Evolutionary conservation across 1,284 basidiomycete species (phyloP), one percentile per base, ranked within the genome.

Genomic region (Vanrija sp.): DNA sequence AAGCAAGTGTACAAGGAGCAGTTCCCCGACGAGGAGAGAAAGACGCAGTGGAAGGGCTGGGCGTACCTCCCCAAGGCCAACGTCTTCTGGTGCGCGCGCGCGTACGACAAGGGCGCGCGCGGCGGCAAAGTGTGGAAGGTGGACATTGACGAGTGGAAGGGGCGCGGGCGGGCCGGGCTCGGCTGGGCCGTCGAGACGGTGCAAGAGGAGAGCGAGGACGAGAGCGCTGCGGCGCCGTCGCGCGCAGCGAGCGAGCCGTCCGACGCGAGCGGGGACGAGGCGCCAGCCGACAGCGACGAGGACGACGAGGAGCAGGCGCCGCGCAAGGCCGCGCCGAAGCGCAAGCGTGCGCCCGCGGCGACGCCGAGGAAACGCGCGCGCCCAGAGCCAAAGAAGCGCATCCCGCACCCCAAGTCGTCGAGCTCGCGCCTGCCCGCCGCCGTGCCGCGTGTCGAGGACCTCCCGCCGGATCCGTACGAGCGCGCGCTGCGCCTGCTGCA

Each of bases 401-500:
- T 65, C 31, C 65, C 65, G 20, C 72, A 74, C 53, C 65, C 69
- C 10, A 63, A 62, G 51, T 59, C 67, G 10, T 65, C 64, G 24
- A 60, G 66, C 14, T 63, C 64, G 19, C 55, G 61, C 22, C 59
- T 73, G 9, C 70, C 70, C 0, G 36, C 57, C 4, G 61, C 65
- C 0, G 56, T 67, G 2, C 36, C 50, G 3, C 54, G 60, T 22
- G 54, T 66, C 16, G 66, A 69, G 48, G 76, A 79, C 47, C 73
- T 88, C 24, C 85, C 85, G 3, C 71, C 77, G 35, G 87, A 95
- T 63, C 85, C 89, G 1, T 93, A 87, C 83, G 72, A 89, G 51
- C 81, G 89, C 14, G 86, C 89, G 5, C 87, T 93, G 83, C 85
- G 91, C 65, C 83, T 91, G 7, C 75, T 98, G 43, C 96, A 98